Base-by-base conservation (phyloP, 106 monocot genomes). In the Allium sativum region DNA sequence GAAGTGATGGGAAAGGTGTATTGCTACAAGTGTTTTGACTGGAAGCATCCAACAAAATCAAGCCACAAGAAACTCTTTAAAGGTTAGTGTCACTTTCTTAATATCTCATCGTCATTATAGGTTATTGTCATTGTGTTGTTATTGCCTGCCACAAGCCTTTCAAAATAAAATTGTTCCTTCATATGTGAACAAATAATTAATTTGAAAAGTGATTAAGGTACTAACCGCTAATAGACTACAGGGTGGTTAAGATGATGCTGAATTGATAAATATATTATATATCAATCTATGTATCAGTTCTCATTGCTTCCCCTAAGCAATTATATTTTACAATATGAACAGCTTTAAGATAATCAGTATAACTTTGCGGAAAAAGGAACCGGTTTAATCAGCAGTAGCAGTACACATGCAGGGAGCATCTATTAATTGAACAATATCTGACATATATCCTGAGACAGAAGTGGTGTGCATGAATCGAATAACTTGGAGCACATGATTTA, bases 1-100 rank as follows among this genome's bases (percentile, higher is more conserved):
- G 75, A 73, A 74, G 79, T 89, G 12, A 66, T 73, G 15, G 88
- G 88, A 45, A 68, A 73, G 45, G 88, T 89, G 17, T 89, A 81
- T 61, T 89, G 88, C 72, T 78, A 75, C 54, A 72, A 73, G 40
- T 88, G 87, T 68, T 88, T 74, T 31, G 67, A 80, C 55, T 70
- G 76, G 77, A 16, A 53, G 42, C 48, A 83, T 41, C 79, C 84
- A 21, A n/a, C 40, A 15, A 45, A 76, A 42, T 81, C 88, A 9
- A 78, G 74, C 69, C 52, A 68, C 63, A 84, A 75, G 81, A 72
- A 80, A 59, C 69, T 52, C 54, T 72, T 84, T 53, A 19, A 76
- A 84, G 88, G 88, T 84, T 62, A 18, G 55, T 31, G 5, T 2
- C 56, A 18, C 9, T 43, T 41, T 12, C 12, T 55, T 55, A 47